Conservation (phyloP, 2,329 filamentous ascomycete species). For the Rosellinia necatrix region DNA sequence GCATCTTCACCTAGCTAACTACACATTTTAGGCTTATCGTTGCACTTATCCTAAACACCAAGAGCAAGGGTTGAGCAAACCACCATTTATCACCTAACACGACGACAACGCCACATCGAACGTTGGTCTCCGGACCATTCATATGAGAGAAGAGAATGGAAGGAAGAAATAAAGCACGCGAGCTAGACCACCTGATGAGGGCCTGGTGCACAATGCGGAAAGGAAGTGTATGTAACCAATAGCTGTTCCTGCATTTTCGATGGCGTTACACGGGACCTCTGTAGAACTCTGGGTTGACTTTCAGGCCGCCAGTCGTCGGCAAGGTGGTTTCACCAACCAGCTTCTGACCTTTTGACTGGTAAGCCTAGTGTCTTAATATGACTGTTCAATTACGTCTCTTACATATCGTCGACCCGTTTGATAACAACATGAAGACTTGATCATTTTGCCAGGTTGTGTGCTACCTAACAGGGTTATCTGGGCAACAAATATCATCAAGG, state of each 20-base stretch:
- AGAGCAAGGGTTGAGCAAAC: conserved; percentile 64
- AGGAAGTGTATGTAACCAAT: conserved; percentile 39
- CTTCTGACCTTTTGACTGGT: not conserved
- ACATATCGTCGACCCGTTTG: not conserved
- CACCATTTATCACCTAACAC: not conserved
- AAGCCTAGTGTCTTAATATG: conserved; percentile 17
- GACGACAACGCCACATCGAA: not conserved
- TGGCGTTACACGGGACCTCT: conserved; percentile 39
- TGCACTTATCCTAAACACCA: conserved; percentile 89
- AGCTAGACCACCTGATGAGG: conserved; percentile 3
- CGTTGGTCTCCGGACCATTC: conserved; percentile 6
- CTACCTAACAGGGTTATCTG: conserved; percentile 1
- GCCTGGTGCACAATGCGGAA: not conserved
- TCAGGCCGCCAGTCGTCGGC: conserved; percentile 29
- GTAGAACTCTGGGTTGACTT: conserved; percentile 35
- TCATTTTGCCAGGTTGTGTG: not conserved
- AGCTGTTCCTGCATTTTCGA: conserved; percentile 38
- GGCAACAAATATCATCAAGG: not conserved
- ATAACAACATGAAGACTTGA: not conserved
- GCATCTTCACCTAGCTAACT: conserved; percentile 27
- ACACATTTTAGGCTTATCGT: conserved; percentile 74
- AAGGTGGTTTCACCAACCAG: conserved; percentile 6
- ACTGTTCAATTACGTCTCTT: not conserved
- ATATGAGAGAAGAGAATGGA: conserved; percentile 13
- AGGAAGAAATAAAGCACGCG: conserved; percentile 6